Evolutionary conservation across 2,329 filamentous ascomycete species (phyloP), one percentile per base, ranked within the genome.

Genomic region (Madurella fahalii): DNA sequence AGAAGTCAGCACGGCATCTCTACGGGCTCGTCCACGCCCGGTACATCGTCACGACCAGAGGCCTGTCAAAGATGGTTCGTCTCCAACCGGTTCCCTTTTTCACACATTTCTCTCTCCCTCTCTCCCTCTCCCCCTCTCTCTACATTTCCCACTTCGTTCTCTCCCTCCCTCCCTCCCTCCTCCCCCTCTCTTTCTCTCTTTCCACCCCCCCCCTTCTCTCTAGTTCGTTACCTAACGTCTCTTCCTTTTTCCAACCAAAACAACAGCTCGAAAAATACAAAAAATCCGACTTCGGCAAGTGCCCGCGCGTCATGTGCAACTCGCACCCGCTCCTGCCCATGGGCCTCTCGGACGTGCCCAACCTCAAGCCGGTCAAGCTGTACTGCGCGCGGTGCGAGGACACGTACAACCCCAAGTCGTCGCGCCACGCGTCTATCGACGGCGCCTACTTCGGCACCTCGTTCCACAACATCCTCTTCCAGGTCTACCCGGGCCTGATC

Each of bases 391-490:
- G 91, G 65, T 99, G 94, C 78, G 94, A 99, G 78, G 94, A 99
- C 71, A 87, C 95, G 56, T 99, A 99, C 80, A 97, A 97, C 74
- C 94, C 94, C 43, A 99, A 99, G 72, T 97, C 94, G 3, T 93
- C 90, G 17, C 90, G 94, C 30, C 94, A 99, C 73, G 91, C 92
- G 48, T 83, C 88, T 56, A 96, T 99, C 67, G 94, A 99, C 70
- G 94, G 94, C 60, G 94, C 94, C 61, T 99, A 97, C 79, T 99
- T 99, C 64, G 94, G 94, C 64, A 92, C 93, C 46, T 95, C 90
- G 2, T 99, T 99, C 79, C 93, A 96, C 79, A 96, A 96, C 75
- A 96, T 99, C 73, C 84, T 99, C 59, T 97, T 99, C 78, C 94
- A 99, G 72, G 94, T 99, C 52, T 97, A 97, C 70, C 93, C 94